Evolutionary conservation across 2,329 filamentous ascomycete species (phyloP).

Genomic region (Talaromyces sp.): DNA sequence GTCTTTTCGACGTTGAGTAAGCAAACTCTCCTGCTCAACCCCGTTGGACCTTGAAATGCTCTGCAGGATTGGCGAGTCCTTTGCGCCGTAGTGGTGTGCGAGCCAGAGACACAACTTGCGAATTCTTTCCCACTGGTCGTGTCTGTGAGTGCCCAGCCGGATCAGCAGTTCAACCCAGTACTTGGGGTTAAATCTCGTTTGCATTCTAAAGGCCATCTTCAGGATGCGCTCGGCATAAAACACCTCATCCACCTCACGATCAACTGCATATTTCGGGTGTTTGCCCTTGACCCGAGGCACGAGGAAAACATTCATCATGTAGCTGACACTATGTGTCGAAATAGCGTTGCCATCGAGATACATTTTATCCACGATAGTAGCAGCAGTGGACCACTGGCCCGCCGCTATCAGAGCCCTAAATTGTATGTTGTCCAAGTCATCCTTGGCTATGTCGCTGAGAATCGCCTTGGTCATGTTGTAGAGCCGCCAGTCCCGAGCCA

Average conservation of each 20-base stretch:
- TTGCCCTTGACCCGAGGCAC: constrained; percentile 23
- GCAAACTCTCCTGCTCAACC: constrained; percentile 6
- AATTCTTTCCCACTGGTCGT: constrained; percentile 50
- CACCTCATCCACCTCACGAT: constrained; percentile 32
- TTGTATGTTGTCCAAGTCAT: constrained; percentile 32
- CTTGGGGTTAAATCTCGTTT: constrained; percentile 31
- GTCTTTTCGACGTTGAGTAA: constrained; percentile 17
- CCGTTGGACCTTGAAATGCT: constrained; percentile 9
- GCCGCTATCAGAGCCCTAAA: constrained; percentile 34
- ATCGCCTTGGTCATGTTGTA: constrained; percentile 54
- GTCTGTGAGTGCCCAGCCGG: constrained; percentile 53
- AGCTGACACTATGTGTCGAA: constrained; percentile 38
- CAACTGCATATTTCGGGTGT: constrained; percentile 19
- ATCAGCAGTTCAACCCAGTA: constrained; percentile 56
- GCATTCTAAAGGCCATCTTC: constrained; percentile 43
- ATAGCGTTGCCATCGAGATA: constrained; percentile 38
- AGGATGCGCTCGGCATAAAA: constrained; percentile 44
- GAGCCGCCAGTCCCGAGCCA: constrained; percentile 45
- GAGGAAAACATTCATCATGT: constrained; percentile 34
- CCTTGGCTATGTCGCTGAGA: constrained; percentile 36
- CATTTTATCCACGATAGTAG: constrained; percentile 45
- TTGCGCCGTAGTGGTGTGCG: constrained; percentile 32
- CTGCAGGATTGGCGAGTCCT: constrained; percentile 6
- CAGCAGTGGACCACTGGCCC: constrained; percentile 24
- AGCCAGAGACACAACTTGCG: constrained; percentile 50